Percentiles rank a stretch among this genome's conserved stretches.
These are phyloP conservation scores for Penicillium fimorum DNA, from an alignment of 495 filamentous ascomycete species.

Conservation along the genomic window DNA sequence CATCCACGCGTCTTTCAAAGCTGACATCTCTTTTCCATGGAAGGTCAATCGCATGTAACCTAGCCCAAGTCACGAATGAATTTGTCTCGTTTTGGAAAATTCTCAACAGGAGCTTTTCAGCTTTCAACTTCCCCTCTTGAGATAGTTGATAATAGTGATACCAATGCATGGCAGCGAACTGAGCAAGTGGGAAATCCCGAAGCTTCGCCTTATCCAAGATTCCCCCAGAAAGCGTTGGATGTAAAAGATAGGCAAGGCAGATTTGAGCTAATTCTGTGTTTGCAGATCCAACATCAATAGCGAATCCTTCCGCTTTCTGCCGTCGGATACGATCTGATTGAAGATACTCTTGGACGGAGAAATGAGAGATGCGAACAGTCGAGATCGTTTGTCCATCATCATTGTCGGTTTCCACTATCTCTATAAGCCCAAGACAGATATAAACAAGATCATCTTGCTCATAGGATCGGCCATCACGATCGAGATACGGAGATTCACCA, in stretches of 20 bases:
- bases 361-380: conserved; percentile 35
- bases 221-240: neutral
- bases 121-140: conserved; percentile 12
- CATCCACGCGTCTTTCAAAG: neutral
- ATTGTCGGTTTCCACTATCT: conserved; percentile 4
- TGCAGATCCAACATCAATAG: neutral
- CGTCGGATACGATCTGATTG: conserved; percentile 29
- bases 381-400: too few relatives aligned
- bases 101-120: neutral
- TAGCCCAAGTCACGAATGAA: neutral
- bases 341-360: conserved; percentile 43
- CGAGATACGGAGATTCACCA: conserved; percentile 14
- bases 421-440: conserved; percentile 35
- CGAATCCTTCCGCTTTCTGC: neutral
- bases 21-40: neutral
- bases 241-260: neutral
- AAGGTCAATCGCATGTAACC: neutral
- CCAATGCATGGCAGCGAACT: neutral
- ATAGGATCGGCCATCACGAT: conserved; percentile 24
- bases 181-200: neutral
- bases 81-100: neutral
- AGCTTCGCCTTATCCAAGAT: neutral
- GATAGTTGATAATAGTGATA: neutral
- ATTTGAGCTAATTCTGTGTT: neutral
- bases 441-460: conserved; percentile 25